Percentiles rank a stretch among this genome's conserved stretches.
Evolutionary conservation across 371 early-diverging fungal species (phyloP).

Genomic region (Actinomortierella ambigua): DNA sequence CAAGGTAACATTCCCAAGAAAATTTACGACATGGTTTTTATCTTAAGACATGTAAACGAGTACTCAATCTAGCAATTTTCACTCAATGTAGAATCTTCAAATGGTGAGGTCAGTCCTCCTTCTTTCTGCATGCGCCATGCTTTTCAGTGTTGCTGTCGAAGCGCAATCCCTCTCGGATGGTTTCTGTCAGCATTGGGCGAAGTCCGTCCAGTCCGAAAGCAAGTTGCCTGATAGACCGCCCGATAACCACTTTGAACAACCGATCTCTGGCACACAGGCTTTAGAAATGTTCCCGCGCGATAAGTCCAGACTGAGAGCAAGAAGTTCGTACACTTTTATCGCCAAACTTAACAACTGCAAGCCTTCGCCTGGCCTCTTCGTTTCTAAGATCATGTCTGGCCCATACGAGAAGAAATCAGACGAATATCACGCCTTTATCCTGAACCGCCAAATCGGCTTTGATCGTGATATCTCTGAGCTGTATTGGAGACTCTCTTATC

Average conservation of each 20-base stretch:
- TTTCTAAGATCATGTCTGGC: conserved; percentile 20
- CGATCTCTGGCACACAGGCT: conserved; percentile 10
- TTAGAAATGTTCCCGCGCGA: conserved; percentile 24
- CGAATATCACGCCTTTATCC: conserved; percentile 14
- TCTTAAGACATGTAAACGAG: too few relatives aligned
- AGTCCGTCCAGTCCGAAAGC: background rate
- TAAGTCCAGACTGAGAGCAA: background rate
- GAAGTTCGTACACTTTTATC: conserved; percentile 14
- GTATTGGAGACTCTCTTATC: conserved; percentile 12
- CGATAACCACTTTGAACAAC: conserved; percentile 9
- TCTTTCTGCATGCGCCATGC: conserved; percentile 7
- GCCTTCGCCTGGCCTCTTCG: too few relatives aligned
- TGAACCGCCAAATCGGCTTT: conserved; percentile 17
- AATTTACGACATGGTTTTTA: too few relatives aligned
- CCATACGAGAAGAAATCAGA: conserved; percentile 2
- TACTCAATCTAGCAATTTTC: too few relatives aligned
- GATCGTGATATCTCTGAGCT: conserved; percentile 10
- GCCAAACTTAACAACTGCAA: conserved; percentile 12
- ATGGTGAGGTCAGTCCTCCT: background rate
- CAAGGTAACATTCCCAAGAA: too few relatives aligned
- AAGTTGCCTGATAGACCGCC: too few relatives aligned
- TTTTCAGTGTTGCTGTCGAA: conserved; percentile 8
- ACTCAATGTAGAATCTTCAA: background rate
- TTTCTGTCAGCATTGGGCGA: conserved; percentile 12
- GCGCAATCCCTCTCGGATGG: conserved; percentile 10